These are phyloP conservation scores for Penstemon davidsonii DNA, from an alignment of 257 asterid species.

Conservation along the genomic window DNA sequence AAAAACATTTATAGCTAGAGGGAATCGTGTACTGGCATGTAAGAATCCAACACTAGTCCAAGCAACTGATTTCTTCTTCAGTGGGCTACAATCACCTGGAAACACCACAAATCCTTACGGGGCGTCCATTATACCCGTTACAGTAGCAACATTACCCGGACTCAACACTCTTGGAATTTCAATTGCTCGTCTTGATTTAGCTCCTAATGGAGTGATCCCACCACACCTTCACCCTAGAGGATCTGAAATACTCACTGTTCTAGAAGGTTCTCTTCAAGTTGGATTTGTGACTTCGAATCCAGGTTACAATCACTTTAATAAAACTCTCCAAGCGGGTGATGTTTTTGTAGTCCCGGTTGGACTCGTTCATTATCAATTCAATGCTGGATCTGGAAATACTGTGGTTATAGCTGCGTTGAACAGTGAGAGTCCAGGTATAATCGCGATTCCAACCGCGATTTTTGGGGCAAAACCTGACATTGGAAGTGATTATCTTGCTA, in stretches of 20 bases:
- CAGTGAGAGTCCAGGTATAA: conserved; percentile 33
- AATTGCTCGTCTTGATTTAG: conserved; percentile 22
- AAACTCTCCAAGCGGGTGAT: conserved; percentile 24
- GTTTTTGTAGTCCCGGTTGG: conserved; percentile 28
- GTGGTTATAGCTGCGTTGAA: conserved; percentile 21
- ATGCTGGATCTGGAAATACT: not conserved
- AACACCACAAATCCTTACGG: conserved; percentile 33
- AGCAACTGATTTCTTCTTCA: conserved; percentile 22
- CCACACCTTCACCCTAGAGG: conserved; percentile 26
- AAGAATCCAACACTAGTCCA: conserved; percentile 22
- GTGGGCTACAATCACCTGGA: conserved; percentile 35
- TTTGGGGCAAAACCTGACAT: conserved; percentile 33
- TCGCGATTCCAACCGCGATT: conserved; percentile 4
- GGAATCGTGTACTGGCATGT: conserved; percentile 28
- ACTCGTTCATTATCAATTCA: conserved; percentile 28
- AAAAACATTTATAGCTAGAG: conserved; percentile 16
- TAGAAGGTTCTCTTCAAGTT: conserved; percentile 26
- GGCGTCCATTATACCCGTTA: conserved; percentile 12
- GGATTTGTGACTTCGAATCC: conserved; percentile 28
- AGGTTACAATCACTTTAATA: not conserved
- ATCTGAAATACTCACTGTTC: conserved; percentile 18
- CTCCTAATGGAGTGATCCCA: conserved; percentile 14
- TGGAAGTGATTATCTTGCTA: conserved; percentile 17
- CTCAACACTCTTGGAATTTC: conserved; percentile 28
- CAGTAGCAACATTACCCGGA: conserved; percentile 18